These are phyloP conservation scores for Trametes sanguinea DNA, from an alignment of 768 basidiomycete species.

Conservation along the genomic window DNA sequence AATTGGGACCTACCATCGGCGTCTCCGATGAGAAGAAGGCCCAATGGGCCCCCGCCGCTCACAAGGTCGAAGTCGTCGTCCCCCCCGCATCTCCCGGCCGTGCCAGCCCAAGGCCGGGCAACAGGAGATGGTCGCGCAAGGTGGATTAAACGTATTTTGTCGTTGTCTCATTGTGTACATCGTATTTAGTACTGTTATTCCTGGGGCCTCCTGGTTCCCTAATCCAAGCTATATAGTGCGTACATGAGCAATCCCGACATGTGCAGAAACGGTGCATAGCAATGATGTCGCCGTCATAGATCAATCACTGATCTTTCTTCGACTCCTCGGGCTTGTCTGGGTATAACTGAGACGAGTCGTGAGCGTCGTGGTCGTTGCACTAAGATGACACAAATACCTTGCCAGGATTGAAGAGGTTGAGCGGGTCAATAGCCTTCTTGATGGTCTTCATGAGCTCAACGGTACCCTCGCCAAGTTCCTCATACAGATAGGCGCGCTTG, in stretches of 20 bases:
- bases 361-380: slow-evolving; percentile 37
- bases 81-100: slow-evolving; percentile 47
- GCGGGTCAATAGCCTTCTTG: slow-evolving; percentile 64
- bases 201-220: background rate
- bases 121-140: slow-evolving; percentile 74
- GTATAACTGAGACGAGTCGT: background rate
- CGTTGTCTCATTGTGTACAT: background rate
- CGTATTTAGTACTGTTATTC: background rate
- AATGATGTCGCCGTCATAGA: background rate
- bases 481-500: slow-evolving; percentile 76
- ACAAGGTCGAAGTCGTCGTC: slow-evolving; percentile 46
- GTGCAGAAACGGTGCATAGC: background rate
- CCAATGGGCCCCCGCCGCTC: slow-evolving; percentile 16
- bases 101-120: slow-evolving; percentile 45
- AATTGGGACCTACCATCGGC: slow-evolving; percentile 21
- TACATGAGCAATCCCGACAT: background rate
- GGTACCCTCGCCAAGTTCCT: slow-evolving; percentile 82
- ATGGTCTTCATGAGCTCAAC: slow-evolving; percentile 83
- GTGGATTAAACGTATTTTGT: slow-evolving; percentile 48
- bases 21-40: slow-evolving; percentile 29
- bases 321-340: background rate
- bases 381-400: slow-evolving; percentile 50
- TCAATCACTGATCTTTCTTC: background rate
- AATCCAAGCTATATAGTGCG: slow-evolving; percentile 7
- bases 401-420: slow-evolving; percentile 80